phyloP scores from a whole-genome alignment of 345 rosid genomes.

The Hibiscus mutabilis region DNA sequence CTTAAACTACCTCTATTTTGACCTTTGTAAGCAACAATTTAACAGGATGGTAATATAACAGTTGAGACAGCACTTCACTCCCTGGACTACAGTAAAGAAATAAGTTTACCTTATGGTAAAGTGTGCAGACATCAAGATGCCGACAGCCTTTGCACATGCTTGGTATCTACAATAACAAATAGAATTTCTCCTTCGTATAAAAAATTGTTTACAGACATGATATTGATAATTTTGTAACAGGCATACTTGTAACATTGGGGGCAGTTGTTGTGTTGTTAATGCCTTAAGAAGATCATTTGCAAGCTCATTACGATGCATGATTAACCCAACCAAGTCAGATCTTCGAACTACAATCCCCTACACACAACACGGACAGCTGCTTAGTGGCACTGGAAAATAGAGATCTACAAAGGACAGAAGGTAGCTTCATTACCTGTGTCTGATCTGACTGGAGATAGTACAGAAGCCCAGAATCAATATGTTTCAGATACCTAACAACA shows the following conservation, averaged over 20 bases:
- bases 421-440: slow-evolving; percentile 54
- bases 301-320: slow-evolving; percentile 94
- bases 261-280: slow-evolving; percentile 59
- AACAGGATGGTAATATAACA: background rate
- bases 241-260: slow-evolving; percentile 80
- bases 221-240: slow-evolving; percentile 12
- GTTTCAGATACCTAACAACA: slow-evolving; percentile 55
- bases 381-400: slow-evolving; percentile 12
- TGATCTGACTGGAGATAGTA: slow-evolving; percentile 82
- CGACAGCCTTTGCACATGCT: slow-evolving; percentile 82
- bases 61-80: background rate
- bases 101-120: slow-evolving; percentile 81
- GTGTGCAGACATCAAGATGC: slow-evolving; percentile 77
- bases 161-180: slow-evolving; percentile 49
- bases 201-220: background rate
- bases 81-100: slow-evolving; percentile 3
- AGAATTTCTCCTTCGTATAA: slow-evolving; percentile 8
- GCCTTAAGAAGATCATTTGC: slow-evolving; percentile 79
- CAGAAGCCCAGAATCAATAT: slow-evolving; percentile 76
- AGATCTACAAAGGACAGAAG: slow-evolving; percentile 5
- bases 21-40: background rate
- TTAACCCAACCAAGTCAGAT: slow-evolving; percentile 82
- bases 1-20: background rate
- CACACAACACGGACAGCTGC: slow-evolving; percentile 15
- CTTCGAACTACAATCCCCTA: slow-evolving; percentile 80